Evolutionary conservation across 2,329 filamentous ascomycete genomes (phyloP), one percentile per base, ranked within the genome.

Genomic region (Rutstroemia sydowiana): DNA sequence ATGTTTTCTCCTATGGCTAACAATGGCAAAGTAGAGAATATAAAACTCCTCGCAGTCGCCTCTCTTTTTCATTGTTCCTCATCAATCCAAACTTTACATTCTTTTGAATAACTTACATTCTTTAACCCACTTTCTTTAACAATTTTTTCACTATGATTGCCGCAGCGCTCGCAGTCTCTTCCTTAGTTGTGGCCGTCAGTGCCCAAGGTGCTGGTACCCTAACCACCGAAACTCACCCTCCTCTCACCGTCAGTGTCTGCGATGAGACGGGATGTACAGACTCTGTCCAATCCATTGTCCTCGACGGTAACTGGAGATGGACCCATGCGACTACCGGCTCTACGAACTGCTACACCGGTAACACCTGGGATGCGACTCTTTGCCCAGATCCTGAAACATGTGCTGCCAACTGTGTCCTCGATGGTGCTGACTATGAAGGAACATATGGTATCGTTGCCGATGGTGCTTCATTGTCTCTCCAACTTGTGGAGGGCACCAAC

Each of bases 241-340:
- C 72, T 51, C 69, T 81, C 64, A 73, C 69, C 45, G 77, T 75
- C 69, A 69, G 75, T 60, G 68, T 71, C 57, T 82, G 77, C 63
- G 72, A 74, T 32, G 62, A 65, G 18, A 67, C 65, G 40, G 72
- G 74, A 49, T 81, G 78, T 65, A 72, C 70, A 2, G 71, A 68
- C 30, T 69, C 74, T 52, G 66, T 67, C 50, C 73, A 72, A 32
- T 73, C 73, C 36, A 70, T 81, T 53, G 73, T 75, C 36, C 65
- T 81, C 58, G 77, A 81, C 57, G 61, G 75, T 57, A 81, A 81
- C 70, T 81, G 77, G 77, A 74, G 77, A 59, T 81, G 78, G 78
- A 67, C 79, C 50, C 76, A 81, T 65, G 66, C 68, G 31, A 71
- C 67, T 37, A 60, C 57, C 16, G 71, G 72, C 40, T 74, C 70